A percentile compares a stretch with the other conserved stretches of the same genome.
Conservation (phyloP, 208 protist species). For the Crithidia fasciculata region DNA sequence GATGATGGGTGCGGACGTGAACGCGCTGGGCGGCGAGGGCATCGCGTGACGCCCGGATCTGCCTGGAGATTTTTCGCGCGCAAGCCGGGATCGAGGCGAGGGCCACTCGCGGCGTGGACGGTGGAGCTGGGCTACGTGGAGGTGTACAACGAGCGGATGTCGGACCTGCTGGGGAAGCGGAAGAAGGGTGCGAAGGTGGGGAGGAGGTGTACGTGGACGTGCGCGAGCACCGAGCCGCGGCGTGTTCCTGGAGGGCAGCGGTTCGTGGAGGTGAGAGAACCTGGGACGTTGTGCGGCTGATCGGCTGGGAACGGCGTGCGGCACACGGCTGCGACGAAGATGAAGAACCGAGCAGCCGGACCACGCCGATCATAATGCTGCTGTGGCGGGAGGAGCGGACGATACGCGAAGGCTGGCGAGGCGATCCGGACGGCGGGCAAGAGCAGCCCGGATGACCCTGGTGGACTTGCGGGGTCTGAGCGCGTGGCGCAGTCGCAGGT, state of each 20-base stretch:
- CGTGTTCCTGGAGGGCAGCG: constrained; percentile 50
- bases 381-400: constrained; percentile 49
- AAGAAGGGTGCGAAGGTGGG: constrained; percentile 52
- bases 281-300: constrained; percentile 57
- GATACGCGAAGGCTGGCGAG: constrained; percentile 48
- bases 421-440: constrained; percentile 71
- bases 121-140: constrained; percentile 80
- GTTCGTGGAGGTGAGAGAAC: constrained; percentile 40
- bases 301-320: constrained; percentile 69
- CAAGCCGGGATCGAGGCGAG: constrained; percentile 35
- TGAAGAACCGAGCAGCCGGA: constrained; percentile 89
- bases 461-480: constrained; percentile 93
- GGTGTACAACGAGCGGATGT: constrained; percentile 89
- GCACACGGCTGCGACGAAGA: constrained; percentile 82
- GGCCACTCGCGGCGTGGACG: constrained; percentile 51
- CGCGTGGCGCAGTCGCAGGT: constrained; percentile 62
- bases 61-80: constrained; percentile 64
- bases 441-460: constrained; percentile 79
- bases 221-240: constrained; percentile 45
- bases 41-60: constrained; percentile 71
- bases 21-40: constrained; percentile 33
- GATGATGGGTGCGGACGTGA: constrained; percentile 77
- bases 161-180: constrained; percentile 66
- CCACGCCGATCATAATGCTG: constrained; percentile 88
- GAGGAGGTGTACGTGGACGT: constrained; percentile 75